These are phyloP conservation scores for Colletotrichum paranaense DNA, from an alignment of 2,329 filamentous ascomycete genomes.

Conservation along the genomic window DNA sequence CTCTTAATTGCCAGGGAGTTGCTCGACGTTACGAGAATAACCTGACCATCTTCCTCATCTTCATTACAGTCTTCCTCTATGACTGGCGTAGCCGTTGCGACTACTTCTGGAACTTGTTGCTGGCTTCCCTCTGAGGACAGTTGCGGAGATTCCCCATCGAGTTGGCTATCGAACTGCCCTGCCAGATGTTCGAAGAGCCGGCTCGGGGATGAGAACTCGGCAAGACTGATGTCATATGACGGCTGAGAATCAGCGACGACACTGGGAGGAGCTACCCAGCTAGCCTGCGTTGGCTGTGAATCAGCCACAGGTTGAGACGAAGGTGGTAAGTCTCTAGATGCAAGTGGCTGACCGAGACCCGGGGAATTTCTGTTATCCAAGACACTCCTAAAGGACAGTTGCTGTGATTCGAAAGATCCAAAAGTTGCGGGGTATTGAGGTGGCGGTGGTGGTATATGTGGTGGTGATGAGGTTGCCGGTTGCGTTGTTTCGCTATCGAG, in stretches of 20 bases:
- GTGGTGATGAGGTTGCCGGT: slow-evolving; percentile 19
- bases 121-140: neutral
- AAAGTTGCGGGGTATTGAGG: neutral
- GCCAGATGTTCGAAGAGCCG: slow-evolving; percentile 58
- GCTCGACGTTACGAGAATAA: slow-evolving; percentile 50
- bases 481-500: slow-evolving; percentile 15
- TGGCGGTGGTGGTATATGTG: neutral
- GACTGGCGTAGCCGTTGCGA: neutral
- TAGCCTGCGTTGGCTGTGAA: slow-evolving; percentile 39
- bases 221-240: slow-evolving; percentile 44
- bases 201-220: slow-evolving; percentile 58
- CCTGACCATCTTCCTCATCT: slow-evolving; percentile 19
- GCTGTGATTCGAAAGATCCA: slow-evolving; percentile 27
- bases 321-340: slow-evolving; percentile 1
- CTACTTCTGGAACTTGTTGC: neutral
- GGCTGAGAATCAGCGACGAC: slow-evolving; percentile 67
- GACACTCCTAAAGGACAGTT: slow-evolving; percentile 58
- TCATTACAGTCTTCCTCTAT: neutral
- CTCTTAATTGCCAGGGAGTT: slow-evolving; percentile 38
- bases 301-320: slow-evolving; percentile 11
- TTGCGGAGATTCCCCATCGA: neutral
- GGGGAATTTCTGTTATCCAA: slow-evolving; percentile 54
- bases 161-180: slow-evolving; percentile 17
- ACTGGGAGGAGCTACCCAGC: slow-evolving; percentile 58
- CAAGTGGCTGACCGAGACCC: slow-evolving; percentile 31